Base-by-base conservation (phyloP, 768 basidiomycete species). In the Gymnopilus junonius region DNA sequence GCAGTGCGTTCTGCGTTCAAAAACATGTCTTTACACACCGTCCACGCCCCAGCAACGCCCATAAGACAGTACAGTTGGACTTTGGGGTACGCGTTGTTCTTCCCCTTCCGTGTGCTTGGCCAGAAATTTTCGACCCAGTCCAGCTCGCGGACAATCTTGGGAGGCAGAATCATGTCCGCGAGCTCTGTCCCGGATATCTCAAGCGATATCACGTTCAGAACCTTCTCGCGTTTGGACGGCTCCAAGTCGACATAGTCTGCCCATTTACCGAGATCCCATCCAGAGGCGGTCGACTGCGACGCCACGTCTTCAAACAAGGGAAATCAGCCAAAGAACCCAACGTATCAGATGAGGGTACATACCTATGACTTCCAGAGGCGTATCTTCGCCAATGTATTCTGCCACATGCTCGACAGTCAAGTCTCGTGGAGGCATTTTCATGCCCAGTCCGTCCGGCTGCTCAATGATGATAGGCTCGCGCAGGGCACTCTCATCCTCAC, bases 101-200 rank as follows among this genome's bases (percentile, higher is more conserved):
- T 87, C 37, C 88, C 87, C 73, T 88, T 91, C 69, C 87, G 85
- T 50, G 87, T 87, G 60, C 82, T 83, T 0, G 95, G 95, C 97
- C 97, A 99, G 74, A 89, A 93, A 63, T 91, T 92, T 73, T 97
- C 95, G 6, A 98, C 97, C 97, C 97, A 99, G 70, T 98, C 97
- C 66, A 98, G 74, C 59, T 98, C 93, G 56, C 92, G 83, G 37
- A 93, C 92, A 23, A 98, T 75, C 63, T 86, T 85, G 2, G 97
- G 97, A 3, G 95, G 95, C 2, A 87, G 76, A 23, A 99, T 88
- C 73, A 84, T 83, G 66, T 92, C 86, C 8, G 90, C 91, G 7
- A 99, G 82, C 55, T 85, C 79, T 3, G 94, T 95, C 7, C 93
- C 94, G 1, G 93, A 93, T 25, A 99, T 90, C 74, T 99, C 97